phyloP scores from a whole-genome alignment of 768 basidiomycete species.

The Pleurotus cornucopiae region DNA sequence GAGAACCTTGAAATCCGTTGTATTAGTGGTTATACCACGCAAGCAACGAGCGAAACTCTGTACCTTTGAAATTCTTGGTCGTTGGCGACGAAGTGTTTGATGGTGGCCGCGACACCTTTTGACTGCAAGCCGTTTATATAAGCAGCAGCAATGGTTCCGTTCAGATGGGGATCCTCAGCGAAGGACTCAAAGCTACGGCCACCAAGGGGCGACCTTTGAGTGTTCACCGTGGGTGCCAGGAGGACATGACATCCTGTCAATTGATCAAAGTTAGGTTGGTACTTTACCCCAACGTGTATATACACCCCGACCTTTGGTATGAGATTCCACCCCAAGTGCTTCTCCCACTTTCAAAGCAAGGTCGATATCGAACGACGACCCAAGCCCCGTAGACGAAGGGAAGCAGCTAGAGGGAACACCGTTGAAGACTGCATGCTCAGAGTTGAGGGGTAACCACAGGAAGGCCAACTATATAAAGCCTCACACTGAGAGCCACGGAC shows the following conservation, averaged over 20 bases:
- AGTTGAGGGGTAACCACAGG: background rate
- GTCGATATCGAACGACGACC: conserved; percentile 50
- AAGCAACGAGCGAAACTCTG: conserved; percentile 6
- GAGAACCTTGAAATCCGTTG: conserved; percentile 27
- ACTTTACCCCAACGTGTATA: conserved; percentile 7
- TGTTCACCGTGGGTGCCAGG: conserved; percentile 65
- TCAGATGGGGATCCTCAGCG: conserved; percentile 57
- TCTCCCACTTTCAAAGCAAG: conserved; percentile 42
- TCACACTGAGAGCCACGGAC: conserved; percentile 42
- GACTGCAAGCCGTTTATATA: conserved; percentile 63
- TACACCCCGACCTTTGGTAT: conserved; percentile 34
- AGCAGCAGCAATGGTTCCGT: conserved; percentile 51
- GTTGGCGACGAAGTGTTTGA: conserved; percentile 63
- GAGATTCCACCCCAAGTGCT: conserved; percentile 49
- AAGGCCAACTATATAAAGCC: conserved; percentile 8
- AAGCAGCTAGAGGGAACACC: conserved; percentile 54
- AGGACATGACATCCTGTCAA: conserved; percentile 39
- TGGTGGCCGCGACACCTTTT: conserved; percentile 53
- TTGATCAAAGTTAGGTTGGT: conserved; percentile 9
- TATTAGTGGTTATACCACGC: background rate
- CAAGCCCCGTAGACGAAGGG: conserved; percentile 53
- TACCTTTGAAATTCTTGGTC: conserved; percentile 57
- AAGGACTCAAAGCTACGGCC: conserved; percentile 61
- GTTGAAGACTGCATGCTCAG: conserved; percentile 40
- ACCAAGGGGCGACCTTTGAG: conserved; percentile 54